Conservation (phyloP, 2,329 filamentous ascomycete species). For the Fusarium liriodendri region DNA sequence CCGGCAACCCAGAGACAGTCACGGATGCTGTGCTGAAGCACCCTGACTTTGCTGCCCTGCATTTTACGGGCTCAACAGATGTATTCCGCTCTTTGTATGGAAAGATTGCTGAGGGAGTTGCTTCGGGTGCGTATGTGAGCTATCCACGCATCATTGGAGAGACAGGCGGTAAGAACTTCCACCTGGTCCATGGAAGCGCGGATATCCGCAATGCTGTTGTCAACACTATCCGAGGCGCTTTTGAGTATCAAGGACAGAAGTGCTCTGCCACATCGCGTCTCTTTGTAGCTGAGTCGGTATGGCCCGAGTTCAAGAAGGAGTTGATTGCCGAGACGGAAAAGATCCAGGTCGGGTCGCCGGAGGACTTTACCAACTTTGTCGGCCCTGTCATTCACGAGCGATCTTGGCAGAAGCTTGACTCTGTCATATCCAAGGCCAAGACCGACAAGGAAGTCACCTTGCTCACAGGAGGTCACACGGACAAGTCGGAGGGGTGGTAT, state of each 20-base stretch:
- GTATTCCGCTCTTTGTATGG: neutral
- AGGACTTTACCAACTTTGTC: neutral
- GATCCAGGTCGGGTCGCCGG: neutral
- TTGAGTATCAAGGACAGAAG: constrained; percentile 1
- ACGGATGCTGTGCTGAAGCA: neutral
- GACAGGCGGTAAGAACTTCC: constrained; percentile 64
- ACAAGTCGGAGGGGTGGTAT: neutral
- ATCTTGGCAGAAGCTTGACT: neutral
- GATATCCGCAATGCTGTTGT: neutral
- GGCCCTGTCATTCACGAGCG: neutral
- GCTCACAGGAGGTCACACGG: neutral
- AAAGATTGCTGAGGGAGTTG: neutral
- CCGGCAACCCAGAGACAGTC: neutral
- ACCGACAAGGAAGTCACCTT: neutral
- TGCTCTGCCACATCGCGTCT: neutral
- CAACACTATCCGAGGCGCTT: neutral
- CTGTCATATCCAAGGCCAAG: neutral
- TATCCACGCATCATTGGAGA: constrained; percentile 60
- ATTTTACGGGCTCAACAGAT: neutral
- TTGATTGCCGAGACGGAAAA: neutral
- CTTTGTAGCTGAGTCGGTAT: neutral
- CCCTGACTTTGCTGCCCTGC: neutral
- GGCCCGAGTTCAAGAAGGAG: neutral
- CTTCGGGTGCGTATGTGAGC: constrained; percentile 13
- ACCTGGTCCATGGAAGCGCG: constrained; percentile 52